A percentile compares a stretch with the other conserved stretches of the same genome.
Conservation (phyloP, 768 basidiomycete genomes). For the Mycena maculata region DNA sequence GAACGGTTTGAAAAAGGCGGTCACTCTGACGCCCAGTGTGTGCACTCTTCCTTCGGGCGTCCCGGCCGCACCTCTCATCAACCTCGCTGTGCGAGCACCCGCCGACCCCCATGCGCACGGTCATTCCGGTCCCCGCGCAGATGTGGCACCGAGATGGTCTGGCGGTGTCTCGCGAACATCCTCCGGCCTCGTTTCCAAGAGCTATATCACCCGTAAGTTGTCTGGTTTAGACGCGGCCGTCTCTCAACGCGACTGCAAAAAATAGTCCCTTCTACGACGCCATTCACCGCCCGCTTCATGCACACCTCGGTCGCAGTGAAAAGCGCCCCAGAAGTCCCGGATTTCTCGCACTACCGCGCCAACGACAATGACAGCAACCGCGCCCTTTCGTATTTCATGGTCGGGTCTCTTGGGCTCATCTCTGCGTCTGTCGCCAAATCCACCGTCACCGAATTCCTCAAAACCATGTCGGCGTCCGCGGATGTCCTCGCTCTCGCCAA, state of each 20-base stretch:
- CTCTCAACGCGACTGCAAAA: slow-evolving; percentile 23
- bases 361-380: slow-evolving; percentile 75
- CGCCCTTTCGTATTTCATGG: slow-evolving; percentile 89
- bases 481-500: slow-evolving; percentile 98
- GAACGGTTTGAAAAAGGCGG: slow-evolving; percentile 82
- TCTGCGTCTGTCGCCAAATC: slow-evolving; percentile 96
- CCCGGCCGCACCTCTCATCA: slow-evolving; percentile 80
- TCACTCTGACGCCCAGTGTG: slow-evolving; percentile 85
- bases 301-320: slow-evolving; percentile 79
- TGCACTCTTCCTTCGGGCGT: slow-evolving; percentile 83
- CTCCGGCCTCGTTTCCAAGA: slow-evolving; percentile 72
- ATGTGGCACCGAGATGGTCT: slow-evolving; percentile 72
- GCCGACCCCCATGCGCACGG: slow-evolving; percentile 66
- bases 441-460: slow-evolving; percentile 91
- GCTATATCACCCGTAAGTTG: slow-evolving; percentile 69
- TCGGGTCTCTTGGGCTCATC: slow-evolving; percentile 91
- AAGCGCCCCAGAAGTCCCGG: slow-evolving; percentile 86
- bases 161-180: slow-evolving; percentile 64
- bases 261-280: slow-evolving; percentile 64
- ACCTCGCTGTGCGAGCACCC: slow-evolving; percentile 75
- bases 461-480: slow-evolving; percentile 96
- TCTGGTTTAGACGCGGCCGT: not conserved
- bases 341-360: slow-evolving; percentile 86
- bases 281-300: slow-evolving; percentile 76
- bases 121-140: slow-evolving; percentile 69